Percentiles rank a stretch among this genome's conserved stretches.
Conservation (phyloP, 495 filamentous ascomycete genomes). For the Tetracladium setigerum region DNA sequence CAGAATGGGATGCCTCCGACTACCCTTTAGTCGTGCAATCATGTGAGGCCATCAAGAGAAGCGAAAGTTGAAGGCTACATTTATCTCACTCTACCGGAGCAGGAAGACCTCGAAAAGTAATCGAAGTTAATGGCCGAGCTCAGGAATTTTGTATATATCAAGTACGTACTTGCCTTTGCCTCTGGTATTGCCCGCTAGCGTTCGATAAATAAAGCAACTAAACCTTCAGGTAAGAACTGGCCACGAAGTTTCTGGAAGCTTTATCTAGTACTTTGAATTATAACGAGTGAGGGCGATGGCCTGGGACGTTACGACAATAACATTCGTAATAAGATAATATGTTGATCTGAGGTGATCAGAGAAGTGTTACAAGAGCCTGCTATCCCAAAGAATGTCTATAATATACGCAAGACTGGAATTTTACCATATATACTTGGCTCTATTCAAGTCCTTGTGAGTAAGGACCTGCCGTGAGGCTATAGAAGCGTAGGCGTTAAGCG, state of each 20-base stretch:
- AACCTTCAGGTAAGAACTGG: constrained; percentile 4
- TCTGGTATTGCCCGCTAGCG: constrained; percentile 9
- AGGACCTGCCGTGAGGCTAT: constrained; percentile 23
- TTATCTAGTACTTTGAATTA: constrained; percentile 17
- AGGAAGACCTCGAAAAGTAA: constrained; percentile 6
- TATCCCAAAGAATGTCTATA: constrained; percentile 23
- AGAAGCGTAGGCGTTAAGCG: constrained; percentile 20
- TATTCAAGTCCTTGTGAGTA: constrained; percentile 29
- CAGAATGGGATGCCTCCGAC: too few species aligned
- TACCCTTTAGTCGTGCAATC: too few species aligned
- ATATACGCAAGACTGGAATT: constrained; percentile 23
- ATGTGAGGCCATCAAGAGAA: constrained; percentile 12
- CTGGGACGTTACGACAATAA: constrained; percentile 25
- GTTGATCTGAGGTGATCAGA: constrained; percentile 28
- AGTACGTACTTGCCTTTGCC: constrained; percentile 7
- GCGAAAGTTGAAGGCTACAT: too few species aligned
- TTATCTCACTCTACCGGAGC: constrained; percentile 14
- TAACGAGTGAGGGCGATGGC: constrained; percentile 20
- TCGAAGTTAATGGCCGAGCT: constrained; percentile 3
- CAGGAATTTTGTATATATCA: constrained; percentile 4
- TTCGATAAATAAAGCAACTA: constrained; percentile 3
- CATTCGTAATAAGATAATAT: constrained; percentile 30
- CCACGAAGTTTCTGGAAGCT: constrained; percentile 20
- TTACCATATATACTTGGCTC: constrained; percentile 28
- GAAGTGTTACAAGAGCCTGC: constrained; percentile 20